Conservation (phyloP, 805 yeast species). For the Wickerhamomyces xylosicus region DNA sequence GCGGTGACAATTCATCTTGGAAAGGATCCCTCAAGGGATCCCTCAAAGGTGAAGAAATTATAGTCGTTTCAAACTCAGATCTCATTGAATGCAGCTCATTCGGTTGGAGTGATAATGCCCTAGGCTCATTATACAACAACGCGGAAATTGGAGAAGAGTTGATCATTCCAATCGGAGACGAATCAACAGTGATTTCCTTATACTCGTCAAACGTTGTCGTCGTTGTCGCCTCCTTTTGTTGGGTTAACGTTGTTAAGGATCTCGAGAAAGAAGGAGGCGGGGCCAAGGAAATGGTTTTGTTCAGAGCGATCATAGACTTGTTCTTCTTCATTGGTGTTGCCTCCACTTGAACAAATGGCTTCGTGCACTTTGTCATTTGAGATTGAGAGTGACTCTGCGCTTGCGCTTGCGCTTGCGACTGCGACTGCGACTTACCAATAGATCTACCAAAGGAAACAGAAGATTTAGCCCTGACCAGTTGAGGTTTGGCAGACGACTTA, state of each 20-base stretch:
- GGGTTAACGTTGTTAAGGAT: background rate
- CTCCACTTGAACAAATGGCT: constrained; percentile 18
- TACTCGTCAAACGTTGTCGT: background rate
- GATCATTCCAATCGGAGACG: background rate
- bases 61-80: background rate
- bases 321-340: constrained; percentile 18
- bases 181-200: background rate
- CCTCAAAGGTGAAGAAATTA: background rate
- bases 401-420: background rate
- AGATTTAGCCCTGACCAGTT: no score
- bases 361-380: constrained; percentile 2
- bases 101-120: no score
- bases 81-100: background rate
- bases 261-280: background rate
- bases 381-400: no score
- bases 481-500: no score
- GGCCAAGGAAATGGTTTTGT: background rate
- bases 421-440: background rate
- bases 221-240: no score
- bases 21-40: background rate
- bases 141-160: no score
- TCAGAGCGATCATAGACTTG: constrained; percentile 2
- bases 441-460: background rate
- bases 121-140: no score
- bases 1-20: background rate